phyloP scores from a whole-genome alignment of 129 eudicot genomes.

The Chrysanthemum makinoi region DNA sequence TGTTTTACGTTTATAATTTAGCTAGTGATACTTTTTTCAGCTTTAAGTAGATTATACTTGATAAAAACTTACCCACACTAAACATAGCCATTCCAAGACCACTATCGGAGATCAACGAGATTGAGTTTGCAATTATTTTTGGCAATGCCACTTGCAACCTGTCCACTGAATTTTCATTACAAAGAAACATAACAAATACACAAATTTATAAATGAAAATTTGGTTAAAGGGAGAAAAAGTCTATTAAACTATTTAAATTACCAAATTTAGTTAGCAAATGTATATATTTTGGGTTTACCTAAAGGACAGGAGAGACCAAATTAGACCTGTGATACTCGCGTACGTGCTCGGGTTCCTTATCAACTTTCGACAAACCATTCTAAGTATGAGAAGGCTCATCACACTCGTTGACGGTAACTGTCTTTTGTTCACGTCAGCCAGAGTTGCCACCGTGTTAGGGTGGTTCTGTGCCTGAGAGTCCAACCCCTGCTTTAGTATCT shows the following conservation, averaged over 20 bases:
- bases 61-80: conserved; percentile 67
- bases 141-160: conserved; percentile 1
- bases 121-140: background rate
- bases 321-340: background rate
- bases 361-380: conserved; percentile 1
- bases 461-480: background rate
- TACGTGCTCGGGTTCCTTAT: background rate
- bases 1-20: no score
- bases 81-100: conserved; percentile 99
- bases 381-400: background rate
- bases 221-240: no score
- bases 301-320: conserved; percentile 1
- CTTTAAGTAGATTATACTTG: background rate
- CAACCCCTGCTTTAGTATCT: background rate
- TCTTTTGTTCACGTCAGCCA: background rate
- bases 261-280: background rate
- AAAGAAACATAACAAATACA: no score
- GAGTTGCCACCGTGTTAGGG: background rate
- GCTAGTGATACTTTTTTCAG: no score
- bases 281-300: background rate
- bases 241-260: background rate
- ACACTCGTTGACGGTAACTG: background rate
- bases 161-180: background rate
- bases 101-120: background rate
- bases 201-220: no score